Percentiles rank a stretch among this genome's conserved stretches.
Evolutionary conservation across 2,329 filamentous ascomycete genomes (phyloP).

Genomic region (Phyllosticta citrichinensis): DNA sequence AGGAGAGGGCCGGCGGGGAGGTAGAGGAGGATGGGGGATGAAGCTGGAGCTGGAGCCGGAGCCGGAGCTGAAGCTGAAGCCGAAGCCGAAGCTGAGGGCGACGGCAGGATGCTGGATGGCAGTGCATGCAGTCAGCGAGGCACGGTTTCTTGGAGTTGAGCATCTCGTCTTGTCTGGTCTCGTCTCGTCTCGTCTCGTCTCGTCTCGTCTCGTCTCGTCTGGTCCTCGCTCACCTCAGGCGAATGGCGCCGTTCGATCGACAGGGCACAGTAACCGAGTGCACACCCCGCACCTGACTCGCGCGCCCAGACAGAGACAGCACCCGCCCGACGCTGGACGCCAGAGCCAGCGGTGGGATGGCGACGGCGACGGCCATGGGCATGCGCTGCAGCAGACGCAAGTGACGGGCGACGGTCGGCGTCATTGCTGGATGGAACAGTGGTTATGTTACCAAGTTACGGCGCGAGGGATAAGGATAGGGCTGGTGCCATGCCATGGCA

Average conservation of each 20-base stretch:
- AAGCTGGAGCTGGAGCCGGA: neutral
- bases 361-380: too few species aligned
- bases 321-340: too few species aligned
- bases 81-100: neutral
- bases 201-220: too few species aligned
- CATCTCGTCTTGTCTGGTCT: too few species aligned
- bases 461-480: too few species aligned
- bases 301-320: too few species aligned
- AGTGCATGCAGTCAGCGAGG: neutral
- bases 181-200: too few species aligned
- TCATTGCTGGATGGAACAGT: neutral
- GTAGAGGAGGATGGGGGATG: constrained; percentile 30
- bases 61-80: too few species aligned
- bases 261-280: constrained; percentile 27
- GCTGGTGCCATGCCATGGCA: neutral
- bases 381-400: neutral
- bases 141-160: neutral
- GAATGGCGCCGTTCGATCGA: constrained; percentile 34
- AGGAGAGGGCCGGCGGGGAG: constrained; percentile 33
- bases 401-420: neutral
- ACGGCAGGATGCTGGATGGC: constrained; percentile 4
- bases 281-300: neutral
- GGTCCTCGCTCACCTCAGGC: constrained; percentile 33
- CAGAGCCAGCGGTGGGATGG: constrained; percentile 9
- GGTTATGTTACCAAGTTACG: neutral